Percentiles rank a stretch among this genome's conserved stretches.
phyloP scores from a whole-genome alignment of 208 protist species.

The Crithidia expoeki region DNA sequence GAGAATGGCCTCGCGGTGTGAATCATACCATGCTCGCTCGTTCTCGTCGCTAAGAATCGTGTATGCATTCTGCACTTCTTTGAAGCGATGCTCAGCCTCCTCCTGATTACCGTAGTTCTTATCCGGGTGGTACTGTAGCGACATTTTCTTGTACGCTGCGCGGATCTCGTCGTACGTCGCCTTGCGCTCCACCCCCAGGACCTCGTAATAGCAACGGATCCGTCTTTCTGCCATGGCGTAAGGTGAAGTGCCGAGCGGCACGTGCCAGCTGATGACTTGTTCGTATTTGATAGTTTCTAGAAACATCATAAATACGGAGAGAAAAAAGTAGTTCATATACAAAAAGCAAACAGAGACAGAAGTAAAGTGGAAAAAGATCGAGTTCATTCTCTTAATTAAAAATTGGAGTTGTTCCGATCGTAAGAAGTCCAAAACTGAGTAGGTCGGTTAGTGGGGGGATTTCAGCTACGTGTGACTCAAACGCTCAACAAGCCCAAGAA shows the following conservation, averaged over 20 bases:
- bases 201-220: conserved; percentile 89
- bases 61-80: conserved; percentile 92
- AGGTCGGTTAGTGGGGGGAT: too few relatives aligned
- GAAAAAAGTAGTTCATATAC: too few relatives aligned
- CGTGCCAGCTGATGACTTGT: too few relatives aligned
- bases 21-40: conserved; percentile 91
- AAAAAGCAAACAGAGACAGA: too few relatives aligned
- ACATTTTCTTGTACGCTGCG: conserved; percentile 86
- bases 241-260: neutral
- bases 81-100: conserved; percentile 76
- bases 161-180: conserved; percentile 84
- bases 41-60: conserved; percentile 81
- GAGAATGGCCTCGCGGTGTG: conserved; percentile 86
- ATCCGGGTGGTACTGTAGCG: conserved; percentile 89
- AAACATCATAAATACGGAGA: too few relatives aligned
- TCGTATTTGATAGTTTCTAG: too few relatives aligned
- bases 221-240: conserved; percentile 39
- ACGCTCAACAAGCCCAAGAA: too few relatives aligned
- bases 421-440: too few relatives aligned
- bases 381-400: too few relatives aligned
- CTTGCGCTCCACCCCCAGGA: conserved; percentile 80
- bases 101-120: conserved; percentile 88
- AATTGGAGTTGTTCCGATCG: too few relatives aligned
- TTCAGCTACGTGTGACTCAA: too few relatives aligned
- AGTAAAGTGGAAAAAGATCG: too few relatives aligned